Conservation (phyloP, 371 early-diverging fungal genomes). For the Apophysomyces sp. region DNA sequence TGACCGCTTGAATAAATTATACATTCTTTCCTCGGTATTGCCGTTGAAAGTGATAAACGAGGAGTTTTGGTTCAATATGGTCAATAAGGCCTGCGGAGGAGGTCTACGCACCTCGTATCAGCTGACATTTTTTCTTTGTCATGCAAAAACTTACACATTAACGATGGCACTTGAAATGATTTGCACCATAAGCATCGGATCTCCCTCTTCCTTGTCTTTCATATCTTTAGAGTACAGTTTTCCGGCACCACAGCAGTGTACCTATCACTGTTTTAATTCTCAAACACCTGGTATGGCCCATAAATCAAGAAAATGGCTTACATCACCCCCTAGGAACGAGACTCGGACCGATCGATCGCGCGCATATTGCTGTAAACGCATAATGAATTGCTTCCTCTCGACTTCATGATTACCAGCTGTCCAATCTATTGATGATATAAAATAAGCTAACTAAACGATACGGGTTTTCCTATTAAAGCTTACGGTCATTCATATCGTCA, state of each 20-base stretch:
- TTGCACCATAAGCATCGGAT: constrained; percentile 74
- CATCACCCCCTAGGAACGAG: constrained; percentile 85
- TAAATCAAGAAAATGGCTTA: constrained; percentile 19
- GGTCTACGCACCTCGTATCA: constrained; percentile 15
- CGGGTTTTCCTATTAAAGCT: constrained; percentile 9
- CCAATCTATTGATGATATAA: constrained; percentile 48
- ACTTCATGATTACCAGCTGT: constrained; percentile 67
- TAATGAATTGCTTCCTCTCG: constrained; percentile 70
- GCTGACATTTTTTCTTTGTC: not conserved
- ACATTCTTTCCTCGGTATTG: constrained; percentile 42
- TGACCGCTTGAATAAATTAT: constrained; percentile 33
- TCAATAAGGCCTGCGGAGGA: constrained; percentile 40
- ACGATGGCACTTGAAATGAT: constrained; percentile 79
- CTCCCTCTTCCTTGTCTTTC: constrained; percentile 52
- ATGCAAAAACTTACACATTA: constrained; percentile 38
- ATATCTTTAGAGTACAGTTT: constrained; percentile 51
- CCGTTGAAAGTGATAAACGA: constrained; percentile 29
- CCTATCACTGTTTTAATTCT: constrained; percentile 9
- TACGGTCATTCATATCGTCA: constrained; percentile 80
- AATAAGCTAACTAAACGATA: not conserved
- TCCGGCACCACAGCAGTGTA: constrained; percentile 78
- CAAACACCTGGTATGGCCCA: not conserved
- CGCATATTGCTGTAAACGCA: constrained; percentile 66
- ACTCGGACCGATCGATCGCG: constrained; percentile 64
- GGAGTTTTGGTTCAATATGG: constrained; percentile 38